Evolutionary conservation across 345 rosid species (phyloP), one percentile per base, ranked within the genome.

Genomic region (Leavenworthia alabamica): DNA sequence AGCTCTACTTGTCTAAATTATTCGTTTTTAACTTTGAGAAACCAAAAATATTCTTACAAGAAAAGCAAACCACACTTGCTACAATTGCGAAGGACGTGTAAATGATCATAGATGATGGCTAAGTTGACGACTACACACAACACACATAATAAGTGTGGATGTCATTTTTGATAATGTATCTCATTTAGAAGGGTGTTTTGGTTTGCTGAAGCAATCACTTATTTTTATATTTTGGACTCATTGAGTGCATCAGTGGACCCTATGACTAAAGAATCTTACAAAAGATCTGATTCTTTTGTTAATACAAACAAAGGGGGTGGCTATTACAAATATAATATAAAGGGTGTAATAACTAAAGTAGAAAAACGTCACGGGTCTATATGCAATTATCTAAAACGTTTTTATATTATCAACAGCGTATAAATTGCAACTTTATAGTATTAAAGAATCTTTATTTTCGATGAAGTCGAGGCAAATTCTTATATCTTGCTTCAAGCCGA

Each of bases 381-480:
- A 48, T 56, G 54, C 6, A 71, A 56, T 31, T 56, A 41, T 41
- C 48, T 3, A 6, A 16, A 47, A 45, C 1, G 0, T 28, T 44
- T 45, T 5, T 24, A 8, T 24, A 12, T 12, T 4, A 11, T 53
- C 23, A 32, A 51, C 3, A 32, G 46, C 47, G 32, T 55, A 60
- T 51, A 26, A 54, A 32, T 36, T 43, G 31, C 39, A 29, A 32
- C 16, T 39, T 40, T 14, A n/a, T 4, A n/a, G n/a, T n/a, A 10
- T 12, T 11, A 28, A 8, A 37, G 74, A 62, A 70, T 62, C 57
- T 53, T 70, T 70, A 1, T 19, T 39, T 62, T 40, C 68, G 73
- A 61, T 45, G 56, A 69, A 53, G 24, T 62, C 74, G 63, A 56
- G 63, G 59, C 48, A 36, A 39, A 56, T 70, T 28, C 33, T 60